Evolutionary conservation across 2,329 filamentous ascomycete species (phyloP).

Genomic region (Aspergillus fischeri): DNA sequence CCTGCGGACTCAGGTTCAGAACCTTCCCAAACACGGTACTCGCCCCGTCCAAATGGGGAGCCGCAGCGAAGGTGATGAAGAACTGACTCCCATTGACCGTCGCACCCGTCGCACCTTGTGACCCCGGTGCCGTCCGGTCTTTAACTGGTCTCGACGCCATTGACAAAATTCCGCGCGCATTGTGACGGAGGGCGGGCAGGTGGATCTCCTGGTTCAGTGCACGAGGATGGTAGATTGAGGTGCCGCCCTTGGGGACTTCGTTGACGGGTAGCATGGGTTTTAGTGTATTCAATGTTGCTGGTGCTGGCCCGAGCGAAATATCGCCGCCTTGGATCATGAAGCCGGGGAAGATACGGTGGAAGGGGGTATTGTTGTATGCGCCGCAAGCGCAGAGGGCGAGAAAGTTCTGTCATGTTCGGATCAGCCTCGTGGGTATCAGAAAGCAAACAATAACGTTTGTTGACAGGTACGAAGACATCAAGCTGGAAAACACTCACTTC

Average conservation of each 20-base stretch:
- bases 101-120: slow-evolving; percentile 35
- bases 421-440: slow-evolving; percentile 2
- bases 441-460: background rate
- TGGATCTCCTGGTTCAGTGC: slow-evolving; percentile 61
- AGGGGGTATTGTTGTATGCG: slow-evolving; percentile 58
- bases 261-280: slow-evolving; percentile 41
- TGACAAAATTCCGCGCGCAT: slow-evolving; percentile 54
- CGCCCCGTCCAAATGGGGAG: slow-evolving; percentile 61
- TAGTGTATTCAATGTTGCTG: slow-evolving; percentile 35
- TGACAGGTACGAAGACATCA: background rate
- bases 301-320: slow-evolving; percentile 43
- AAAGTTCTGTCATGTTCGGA: slow-evolving; percentile 50
- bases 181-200: slow-evolving; percentile 53
- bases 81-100: slow-evolving; percentile 58
- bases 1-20: slow-evolving; percentile 41
- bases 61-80: slow-evolving; percentile 59
- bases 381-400: slow-evolving; percentile 60
- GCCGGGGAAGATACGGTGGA: slow-evolving; percentile 59
- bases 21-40: slow-evolving; percentile 65
- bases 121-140: slow-evolving; percentile 44
- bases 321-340: slow-evolving; percentile 64
- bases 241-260: slow-evolving; percentile 52
- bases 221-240: slow-evolving; percentile 50
- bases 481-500: slow-evolving; percentile 52
- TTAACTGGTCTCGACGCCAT: slow-evolving; percentile 55